phyloP scores from a whole-genome alignment of 169 alveolate species.

The Cryptosporidium xiaoi region DNA sequence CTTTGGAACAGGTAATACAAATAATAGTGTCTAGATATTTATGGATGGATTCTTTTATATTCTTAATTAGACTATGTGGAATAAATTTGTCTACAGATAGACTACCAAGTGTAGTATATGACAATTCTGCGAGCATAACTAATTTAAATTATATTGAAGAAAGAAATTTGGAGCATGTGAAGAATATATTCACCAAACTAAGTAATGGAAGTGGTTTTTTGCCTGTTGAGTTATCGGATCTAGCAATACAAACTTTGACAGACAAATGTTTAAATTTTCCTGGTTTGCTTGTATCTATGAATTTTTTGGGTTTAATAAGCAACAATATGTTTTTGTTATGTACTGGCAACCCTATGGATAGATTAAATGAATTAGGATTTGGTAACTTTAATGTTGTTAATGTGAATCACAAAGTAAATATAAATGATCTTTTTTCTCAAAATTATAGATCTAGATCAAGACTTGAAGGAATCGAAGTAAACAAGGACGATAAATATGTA shows the following conservation, averaged over 20 bases:
- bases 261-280: constrained; percentile 78
- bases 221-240: constrained; percentile 79
- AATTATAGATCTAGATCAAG: not conserved
- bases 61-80: constrained; percentile 48
- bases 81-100: constrained; percentile 33
- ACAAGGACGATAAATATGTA: not conserved
- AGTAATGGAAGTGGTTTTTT: constrained; percentile 77
- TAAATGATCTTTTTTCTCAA: not conserved
- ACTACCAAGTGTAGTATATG: constrained; percentile 43
- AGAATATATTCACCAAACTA: constrained; percentile 76
- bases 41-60: constrained; percentile 68
- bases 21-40: constrained; percentile 36
- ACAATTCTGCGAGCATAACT: constrained; percentile 13
- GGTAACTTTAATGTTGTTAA: constrained; percentile 1
- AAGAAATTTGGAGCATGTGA: constrained; percentile 65
- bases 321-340: constrained; percentile 40
- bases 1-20: constrained; percentile 53
- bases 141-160: constrained; percentile 34
- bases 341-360: constrained; percentile 26
- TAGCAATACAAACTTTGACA: constrained; percentile 78
- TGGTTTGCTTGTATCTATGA: constrained; percentile 77
- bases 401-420: constrained; percentile 8
- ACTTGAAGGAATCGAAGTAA: not conserved
- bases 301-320: constrained; percentile 56
- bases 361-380: constrained; percentile 34